Evolutionary conservation across 2,329 filamentous ascomycete genomes (phyloP), one percentile per base, ranked within the genome.

Genomic region (Apiospora malaysiana): DNA sequence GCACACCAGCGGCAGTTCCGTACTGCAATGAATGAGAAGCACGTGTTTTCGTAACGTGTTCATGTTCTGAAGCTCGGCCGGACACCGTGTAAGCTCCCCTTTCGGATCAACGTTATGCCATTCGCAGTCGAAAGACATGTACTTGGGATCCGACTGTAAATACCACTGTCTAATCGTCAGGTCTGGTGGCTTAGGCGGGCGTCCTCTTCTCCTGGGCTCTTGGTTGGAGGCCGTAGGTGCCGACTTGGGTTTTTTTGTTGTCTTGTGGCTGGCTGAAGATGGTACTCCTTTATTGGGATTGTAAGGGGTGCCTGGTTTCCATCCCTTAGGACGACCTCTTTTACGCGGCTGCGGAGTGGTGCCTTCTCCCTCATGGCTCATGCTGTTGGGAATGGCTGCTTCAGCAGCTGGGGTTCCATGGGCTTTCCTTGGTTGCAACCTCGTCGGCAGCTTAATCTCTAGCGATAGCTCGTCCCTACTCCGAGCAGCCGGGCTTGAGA

Each of bases 11-110:
- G 72, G 71, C 21, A 73, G 72, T 6, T 70, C 68, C 25, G 74
- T 72, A 42, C 70, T 81, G 21, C 51, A n/a, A 76, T 92, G 90
- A 2, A 90, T 82, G 18, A 83, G 74, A 23, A 79, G 76, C 18
- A 91, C 79, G 73, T 92, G 90, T 70, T 80, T 82, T 32, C 86
- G 83, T 51, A 92, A 78, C 12, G 89, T 91, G 16, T 87, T 86
- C 70, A 90, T 78, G 75, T 92, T 92, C 68, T 91, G 88, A 65
- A 92, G 81, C 78, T 91, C 87, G 4, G 89, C 89, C 42, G 82
- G 84, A 75, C 90, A 92, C 0, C 82, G 25, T 40, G 45, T 69
- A 32, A 40, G 46, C 32, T 56, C 8, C 18, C 67, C 67, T 32
- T 27, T 80, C 73, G n/a, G 16, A 9, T 47, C n/a, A 23, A 32